Conservation (phyloP, 2,329 filamentous ascomycete genomes). For the Penicillium hordei region DNA sequence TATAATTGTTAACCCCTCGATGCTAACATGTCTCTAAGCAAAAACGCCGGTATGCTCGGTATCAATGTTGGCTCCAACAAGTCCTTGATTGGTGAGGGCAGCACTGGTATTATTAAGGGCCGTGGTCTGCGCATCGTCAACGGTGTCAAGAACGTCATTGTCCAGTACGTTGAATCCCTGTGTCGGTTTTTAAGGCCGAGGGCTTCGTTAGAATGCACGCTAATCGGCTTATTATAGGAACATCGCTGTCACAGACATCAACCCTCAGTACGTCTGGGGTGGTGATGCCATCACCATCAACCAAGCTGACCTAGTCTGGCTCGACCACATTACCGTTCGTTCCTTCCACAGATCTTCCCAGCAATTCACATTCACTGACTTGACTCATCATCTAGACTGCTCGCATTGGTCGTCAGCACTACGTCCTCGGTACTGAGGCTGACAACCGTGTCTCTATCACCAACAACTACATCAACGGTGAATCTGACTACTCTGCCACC, state of each 20-base stretch:
- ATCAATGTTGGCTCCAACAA: conserved; percentile 13
- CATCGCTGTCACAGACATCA: conserved; percentile 12
- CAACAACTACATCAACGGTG: conserved; percentile 14
- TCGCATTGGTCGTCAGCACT: conserved; percentile 12
- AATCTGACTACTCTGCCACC: conserved; percentile 8
- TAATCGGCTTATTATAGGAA: neutral
- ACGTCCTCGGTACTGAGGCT: conserved; percentile 8
- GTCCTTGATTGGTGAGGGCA: conserved; percentile 9
- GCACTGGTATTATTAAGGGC: conserved; percentile 7
- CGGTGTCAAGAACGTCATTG: conserved; percentile 10
- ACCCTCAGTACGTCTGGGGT: conserved; percentile 13
- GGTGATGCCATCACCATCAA: conserved; percentile 13
- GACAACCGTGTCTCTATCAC: conserved; percentile 11
- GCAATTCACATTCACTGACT: neutral
- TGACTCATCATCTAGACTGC: conserved; percentile 3
- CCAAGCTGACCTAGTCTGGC: conserved; percentile 6
- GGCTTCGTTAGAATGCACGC: neutral
- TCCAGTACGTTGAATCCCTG: neutral
- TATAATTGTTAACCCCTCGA: neutral
- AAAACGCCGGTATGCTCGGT: conserved; percentile 9
- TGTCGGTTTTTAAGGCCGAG: neutral
- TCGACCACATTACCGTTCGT: conserved; percentile 12
- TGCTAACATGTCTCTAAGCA: neutral
- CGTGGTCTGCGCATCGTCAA: conserved; percentile 8
- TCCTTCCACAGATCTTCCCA: neutral